Base-by-base conservation (phyloP, 352 stramenopile genomes). In the Albugo laibachii region DNA sequence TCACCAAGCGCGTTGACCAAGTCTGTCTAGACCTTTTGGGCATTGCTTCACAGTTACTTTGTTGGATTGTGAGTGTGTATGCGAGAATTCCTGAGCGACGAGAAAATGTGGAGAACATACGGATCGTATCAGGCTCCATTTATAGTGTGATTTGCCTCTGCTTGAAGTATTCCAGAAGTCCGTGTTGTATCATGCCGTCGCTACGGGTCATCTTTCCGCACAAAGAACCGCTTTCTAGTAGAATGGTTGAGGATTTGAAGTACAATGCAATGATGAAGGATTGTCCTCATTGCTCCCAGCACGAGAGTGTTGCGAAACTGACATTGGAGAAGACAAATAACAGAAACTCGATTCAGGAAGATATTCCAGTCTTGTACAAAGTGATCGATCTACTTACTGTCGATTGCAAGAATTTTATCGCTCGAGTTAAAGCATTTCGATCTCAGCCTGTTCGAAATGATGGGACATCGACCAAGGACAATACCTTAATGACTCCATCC, bases 61-160 rank as follows among this genome's bases (percentile, higher is more conserved):
- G 65, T 41, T 88, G 73, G 73, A 59, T 86, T 6, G 57, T 66
- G 39, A 83, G 80, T 41, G 75, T 69, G 48, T 79, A 80, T 40
- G 45, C 54, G 4, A 81, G 79, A 45, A 44, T 62, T 34, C 31
- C 44, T 4, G 57, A 62, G 21, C 50, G 66, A 53, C 50, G 62
- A 47, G 24, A 31, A 31, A 31, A 31, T 8, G 24, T 31, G 13
- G 70, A 79, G 19, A 83, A 69, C 38, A 62, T 87, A 12, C 68
- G 68, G 4, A 50, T 89, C 10, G 74, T 69, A 6, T 56, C 71
- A 4, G 70, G 71, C 5, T 59, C 69, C 18, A 62, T 92, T 31
- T 83, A 89, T 58, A 89, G 74, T 21, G 70, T 68, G 14, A 66
- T 92, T 18, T 81, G 64, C 39, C 50, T 80, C 20, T 77, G 70